phyloP scores from a whole-genome alignment of 345 rosid genomes.

The Corchorus capsularis region DNA sequence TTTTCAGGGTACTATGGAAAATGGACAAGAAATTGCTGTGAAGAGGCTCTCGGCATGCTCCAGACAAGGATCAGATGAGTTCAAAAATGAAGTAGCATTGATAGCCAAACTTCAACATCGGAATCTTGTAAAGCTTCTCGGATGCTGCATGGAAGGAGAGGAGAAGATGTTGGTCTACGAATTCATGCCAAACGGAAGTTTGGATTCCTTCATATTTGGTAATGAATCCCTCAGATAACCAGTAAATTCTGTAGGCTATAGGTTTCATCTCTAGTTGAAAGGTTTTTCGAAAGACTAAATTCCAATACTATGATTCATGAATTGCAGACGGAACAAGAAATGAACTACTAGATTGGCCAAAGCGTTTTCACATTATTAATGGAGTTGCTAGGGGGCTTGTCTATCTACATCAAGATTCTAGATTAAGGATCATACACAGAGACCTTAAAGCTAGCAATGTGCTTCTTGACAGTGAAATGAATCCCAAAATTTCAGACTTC shows the following conservation, averaged over 20 bases:
- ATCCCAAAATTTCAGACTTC: constrained; percentile 15
- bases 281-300: too few species aligned
- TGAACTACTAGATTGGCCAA: neutral
- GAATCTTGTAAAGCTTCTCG: constrained; percentile 16
- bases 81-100: neutral
- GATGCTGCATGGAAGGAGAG: constrained; percentile 5
- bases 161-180: neutral
- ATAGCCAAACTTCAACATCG: constrained; percentile 7
- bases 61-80: neutral
- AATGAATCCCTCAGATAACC: neutral
- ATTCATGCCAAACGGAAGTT: neutral
- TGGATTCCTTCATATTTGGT: constrained; percentile 8
- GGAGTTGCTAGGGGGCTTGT: constrained; percentile 6
- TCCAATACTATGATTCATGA: too few species aligned
- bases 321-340: neutral
- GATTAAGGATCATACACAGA: too few species aligned
- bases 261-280: too few species aligned
- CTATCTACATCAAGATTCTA: constrained; percentile 10
- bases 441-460: constrained; percentile 12
- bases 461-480: neutral
- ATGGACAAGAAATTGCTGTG: constrained; percentile 47
- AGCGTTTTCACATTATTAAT: neutral
- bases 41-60: constrained; percentile 36
- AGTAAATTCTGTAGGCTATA: neutral
- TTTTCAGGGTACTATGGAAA: constrained; percentile 7